Percentiles rank a stretch among this genome's conserved stretches.
Conservation (phyloP, 2,329 filamentous ascomycete species). For the Phoma sp. region DNA sequence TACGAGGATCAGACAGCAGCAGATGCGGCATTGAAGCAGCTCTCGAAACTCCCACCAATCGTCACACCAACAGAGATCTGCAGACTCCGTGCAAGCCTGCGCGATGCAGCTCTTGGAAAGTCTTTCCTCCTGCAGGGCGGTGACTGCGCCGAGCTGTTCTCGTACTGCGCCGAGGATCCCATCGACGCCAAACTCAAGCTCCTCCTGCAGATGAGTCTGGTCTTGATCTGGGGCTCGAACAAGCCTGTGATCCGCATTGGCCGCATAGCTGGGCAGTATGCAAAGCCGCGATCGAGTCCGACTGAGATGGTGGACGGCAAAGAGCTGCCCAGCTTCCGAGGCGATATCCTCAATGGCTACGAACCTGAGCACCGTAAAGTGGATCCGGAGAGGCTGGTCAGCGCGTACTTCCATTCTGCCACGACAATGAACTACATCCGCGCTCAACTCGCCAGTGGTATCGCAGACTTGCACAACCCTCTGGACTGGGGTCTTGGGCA, state of each 20-base stretch:
- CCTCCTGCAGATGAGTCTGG: slow-evolving; percentile 93
- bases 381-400: slow-evolving; percentile 83
- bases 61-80: slow-evolving; percentile 82
- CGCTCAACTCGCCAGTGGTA: slow-evolving; percentile 80
- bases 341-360: slow-evolving; percentile 94
- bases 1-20: slow-evolving; percentile 71
- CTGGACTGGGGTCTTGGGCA: slow-evolving; percentile 95
- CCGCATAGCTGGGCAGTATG: slow-evolving; percentile 96
- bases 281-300: slow-evolving; percentile 90
- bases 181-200: slow-evolving; percentile 98
- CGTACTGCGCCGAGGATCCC: slow-evolving; percentile 87
- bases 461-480: slow-evolving; percentile 91
- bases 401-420: slow-evolving; percentile 94
- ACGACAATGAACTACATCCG: slow-evolving; percentile 94
- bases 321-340: slow-evolving; percentile 87
- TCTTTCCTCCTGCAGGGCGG: slow-evolving; percentile 95
- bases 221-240: slow-evolving; percentile 86
- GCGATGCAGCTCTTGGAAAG: slow-evolving; percentile 86
- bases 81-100: slow-evolving; percentile 77
- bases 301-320: slow-evolving; percentile 81
- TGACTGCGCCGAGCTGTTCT: slow-evolving; percentile 96
- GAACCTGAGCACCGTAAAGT: slow-evolving; percentile 75
- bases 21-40: slow-evolving; percentile 66
- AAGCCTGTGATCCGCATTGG: slow-evolving; percentile 91
- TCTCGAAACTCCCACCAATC: slow-evolving; percentile 74